A percentile compares a stretch with the other conserved stretches of the same genome.
These are phyloP conservation scores for Penicillium verrucosum DNA, from an alignment of 2,329 filamentous ascomycete species.

Conservation along the genomic window DNA sequence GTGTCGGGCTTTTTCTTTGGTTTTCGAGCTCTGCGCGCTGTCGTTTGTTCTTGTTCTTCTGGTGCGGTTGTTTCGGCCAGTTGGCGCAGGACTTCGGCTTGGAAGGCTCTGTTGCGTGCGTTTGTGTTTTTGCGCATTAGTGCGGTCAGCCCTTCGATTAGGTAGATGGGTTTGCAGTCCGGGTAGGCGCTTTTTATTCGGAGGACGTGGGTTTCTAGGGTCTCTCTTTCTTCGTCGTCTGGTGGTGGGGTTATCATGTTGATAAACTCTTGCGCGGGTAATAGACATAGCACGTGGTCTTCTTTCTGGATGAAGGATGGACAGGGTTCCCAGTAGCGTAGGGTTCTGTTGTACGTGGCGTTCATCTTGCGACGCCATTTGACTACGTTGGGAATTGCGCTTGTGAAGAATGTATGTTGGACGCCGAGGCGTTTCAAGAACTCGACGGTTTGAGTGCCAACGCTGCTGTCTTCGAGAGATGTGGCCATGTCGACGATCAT, in stretches of 20 bases:
- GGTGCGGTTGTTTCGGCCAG: conserved; percentile 37
- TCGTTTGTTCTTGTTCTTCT: conserved; percentile 22
- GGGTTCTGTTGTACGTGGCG: conserved; percentile 59
- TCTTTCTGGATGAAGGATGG: conserved; percentile 51
- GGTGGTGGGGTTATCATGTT: conserved; percentile 50
- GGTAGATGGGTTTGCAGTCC: conserved; percentile 59
- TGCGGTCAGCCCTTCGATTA: conserved; percentile 65
- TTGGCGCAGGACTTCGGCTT: conserved; percentile 59
- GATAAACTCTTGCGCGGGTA: conserved; percentile 65
- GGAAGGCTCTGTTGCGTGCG: conserved; percentile 65
- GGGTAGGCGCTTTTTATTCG: conserved; percentile 55
- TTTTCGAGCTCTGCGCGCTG: conserved; percentile 28
- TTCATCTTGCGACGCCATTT: conserved; percentile 67
- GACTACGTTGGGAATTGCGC: conserved; percentile 51
- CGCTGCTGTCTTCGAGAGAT: conserved; percentile 49
- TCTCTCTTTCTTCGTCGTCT: conserved; percentile 35
- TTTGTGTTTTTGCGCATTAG: conserved; percentile 70
- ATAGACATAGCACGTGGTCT: conserved; percentile 59
- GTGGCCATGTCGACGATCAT: conserved; percentile 72
- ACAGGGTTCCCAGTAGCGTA: conserved; percentile 64
- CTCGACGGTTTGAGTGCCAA: conserved; percentile 45
- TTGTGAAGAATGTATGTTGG: conserved; percentile 39
- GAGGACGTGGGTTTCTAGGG: conserved; percentile 59
- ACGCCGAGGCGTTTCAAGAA: conserved; percentile 44
- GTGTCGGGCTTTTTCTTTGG: conserved; percentile 41